Evolutionary conservation across 2,329 filamentous ascomycete genomes (phyloP).

Genomic region (Diaporthe caulivora): DNA sequence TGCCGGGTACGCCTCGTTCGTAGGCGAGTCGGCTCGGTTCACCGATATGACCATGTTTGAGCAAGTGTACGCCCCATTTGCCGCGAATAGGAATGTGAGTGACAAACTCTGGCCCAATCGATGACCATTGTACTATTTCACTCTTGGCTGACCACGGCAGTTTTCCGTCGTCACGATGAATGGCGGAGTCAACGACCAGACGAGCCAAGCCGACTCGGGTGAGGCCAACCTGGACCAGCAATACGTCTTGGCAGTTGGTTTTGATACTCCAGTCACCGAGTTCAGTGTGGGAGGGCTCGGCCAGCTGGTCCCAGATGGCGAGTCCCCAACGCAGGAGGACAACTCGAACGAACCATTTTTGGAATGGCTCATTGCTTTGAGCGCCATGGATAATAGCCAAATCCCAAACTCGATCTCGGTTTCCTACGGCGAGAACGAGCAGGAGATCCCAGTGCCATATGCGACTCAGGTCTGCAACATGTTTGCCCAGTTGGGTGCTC

Average conservation of each 20-base stretch:
- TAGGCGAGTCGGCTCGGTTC: conserved; percentile 63
- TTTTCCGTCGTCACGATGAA: conserved; percentile 57
- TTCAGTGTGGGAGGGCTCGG: conserved; percentile 51
- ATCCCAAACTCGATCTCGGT: conserved; percentile 72
- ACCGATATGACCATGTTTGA: conserved; percentile 56
- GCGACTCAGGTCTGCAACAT: conserved; percentile 69
- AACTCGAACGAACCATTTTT: conserved; percentile 77
- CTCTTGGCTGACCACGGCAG: not conserved
- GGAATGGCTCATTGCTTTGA: conserved; percentile 70
- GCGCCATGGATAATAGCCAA: conserved; percentile 61
- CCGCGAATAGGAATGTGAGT: conserved; percentile 49
- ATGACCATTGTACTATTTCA: fast-evolving
- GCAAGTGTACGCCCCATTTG: conserved; percentile 53
- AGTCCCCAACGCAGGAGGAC: conserved; percentile 44
- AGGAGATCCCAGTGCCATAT: conserved; percentile 67
- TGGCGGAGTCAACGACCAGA: conserved; percentile 55
- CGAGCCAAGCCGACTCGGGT: conserved; percentile 43
- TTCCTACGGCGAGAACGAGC: conserved; percentile 78
- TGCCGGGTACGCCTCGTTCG: conserved; percentile 64
- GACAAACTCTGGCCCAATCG: fast-evolving
- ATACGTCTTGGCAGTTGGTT: conserved; percentile 41
- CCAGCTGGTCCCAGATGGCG: conserved; percentile 49
- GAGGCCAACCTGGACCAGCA: conserved; percentile 48
- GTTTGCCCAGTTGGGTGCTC: conserved; percentile 72
- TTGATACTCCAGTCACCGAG: conserved; percentile 45